phyloP scores from a whole-genome alignment of 2,329 filamentous ascomycete species.

The Colletotrichum endophyticum region DNA sequence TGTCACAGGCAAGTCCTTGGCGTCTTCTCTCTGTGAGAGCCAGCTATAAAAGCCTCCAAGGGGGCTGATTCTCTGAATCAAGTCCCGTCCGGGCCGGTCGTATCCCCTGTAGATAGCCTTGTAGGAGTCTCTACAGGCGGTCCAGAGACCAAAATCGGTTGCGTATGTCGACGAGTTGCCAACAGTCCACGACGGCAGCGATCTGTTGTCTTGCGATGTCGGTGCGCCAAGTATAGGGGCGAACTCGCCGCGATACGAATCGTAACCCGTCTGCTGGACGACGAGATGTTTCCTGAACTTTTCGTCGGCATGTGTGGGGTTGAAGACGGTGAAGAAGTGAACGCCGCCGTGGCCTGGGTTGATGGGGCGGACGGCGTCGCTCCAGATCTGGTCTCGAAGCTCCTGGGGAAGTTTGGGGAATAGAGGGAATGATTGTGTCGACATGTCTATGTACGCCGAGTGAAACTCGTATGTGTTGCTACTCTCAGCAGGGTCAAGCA shows the following conservation, averaged over 20 bases:
- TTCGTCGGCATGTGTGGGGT: fast-evolving
- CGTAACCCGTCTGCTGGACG: fast-evolving
- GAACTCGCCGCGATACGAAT: not conserved
- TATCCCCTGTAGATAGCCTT: not conserved
- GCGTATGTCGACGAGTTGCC: not conserved
- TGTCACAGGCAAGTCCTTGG: not conserved
- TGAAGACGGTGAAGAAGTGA: not conserved
- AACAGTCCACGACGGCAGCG: not conserved
- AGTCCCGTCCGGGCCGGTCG: fast-evolving
- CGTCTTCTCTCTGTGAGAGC: fast-evolving
- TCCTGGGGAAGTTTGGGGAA: not conserved
- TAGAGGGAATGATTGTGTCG: not conserved
- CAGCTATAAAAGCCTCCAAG: fast-evolving
- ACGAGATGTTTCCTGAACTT: fast-evolving
- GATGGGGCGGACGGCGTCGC: not conserved
- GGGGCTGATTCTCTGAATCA: fast-evolving
- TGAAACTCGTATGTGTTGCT: not conserved
- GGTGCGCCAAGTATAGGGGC: not conserved
- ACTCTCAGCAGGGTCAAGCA: fast-evolving
- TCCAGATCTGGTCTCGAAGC: not conserved
- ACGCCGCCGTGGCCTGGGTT: fast-evolving
- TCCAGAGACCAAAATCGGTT: not conserved
- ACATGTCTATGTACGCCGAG: not conserved
- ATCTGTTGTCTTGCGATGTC: not conserved
- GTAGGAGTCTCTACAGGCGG: not conserved